A percentile compares a stretch with the other conserved stretches of the same genome.
phyloP scores from a whole-genome alignment of 352 stramenopile genomes.

The Stephanocyclus meneghinianus region DNA sequence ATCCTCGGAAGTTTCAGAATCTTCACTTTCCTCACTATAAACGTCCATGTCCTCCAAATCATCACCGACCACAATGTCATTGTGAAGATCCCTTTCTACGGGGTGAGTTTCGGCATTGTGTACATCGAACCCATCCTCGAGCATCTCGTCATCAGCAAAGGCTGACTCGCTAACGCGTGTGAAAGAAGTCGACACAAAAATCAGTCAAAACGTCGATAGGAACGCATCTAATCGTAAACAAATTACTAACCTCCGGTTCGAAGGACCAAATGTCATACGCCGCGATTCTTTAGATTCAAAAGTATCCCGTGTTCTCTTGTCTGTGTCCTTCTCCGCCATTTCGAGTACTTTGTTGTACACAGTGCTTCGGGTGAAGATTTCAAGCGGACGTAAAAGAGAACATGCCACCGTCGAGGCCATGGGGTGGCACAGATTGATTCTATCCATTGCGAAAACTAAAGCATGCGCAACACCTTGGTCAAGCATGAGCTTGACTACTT shows the following conservation, averaged over 20 bases:
- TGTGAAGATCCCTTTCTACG: conserved; percentile 14
- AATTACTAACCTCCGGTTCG: conserved; percentile 23
- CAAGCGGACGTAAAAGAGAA: conserved; percentile 75
- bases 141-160: conserved; percentile 68
- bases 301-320: conserved; percentile 28
- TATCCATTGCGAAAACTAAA: conserved; percentile 71
- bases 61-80: conserved; percentile 16
- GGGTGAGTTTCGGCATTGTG: conserved; percentile 1
- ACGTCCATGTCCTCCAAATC: conserved; percentile 29
- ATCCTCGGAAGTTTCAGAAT: conserved; percentile 29
- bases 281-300: conserved; percentile 45
- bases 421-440: conserved; percentile 74
- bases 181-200: not conserved
- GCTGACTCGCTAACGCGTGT: conserved; percentile 20
- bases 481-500: conserved; percentile 80
- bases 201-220: not conserved
- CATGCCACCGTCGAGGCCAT: conserved; percentile 60
- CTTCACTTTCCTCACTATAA: conserved; percentile 39
- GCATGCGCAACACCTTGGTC: conserved; percentile 75
- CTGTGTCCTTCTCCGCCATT: conserved; percentile 70
- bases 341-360: conserved; percentile 68
- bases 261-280: conserved; percentile 50
- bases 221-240: not conserved
- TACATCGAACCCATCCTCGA: conserved; percentile 55
- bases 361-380: conserved; percentile 75